Evolutionary conservation across 2,329 filamentous ascomycete species (phyloP).

Genomic region (Aspergillus hiratsukae): DNA sequence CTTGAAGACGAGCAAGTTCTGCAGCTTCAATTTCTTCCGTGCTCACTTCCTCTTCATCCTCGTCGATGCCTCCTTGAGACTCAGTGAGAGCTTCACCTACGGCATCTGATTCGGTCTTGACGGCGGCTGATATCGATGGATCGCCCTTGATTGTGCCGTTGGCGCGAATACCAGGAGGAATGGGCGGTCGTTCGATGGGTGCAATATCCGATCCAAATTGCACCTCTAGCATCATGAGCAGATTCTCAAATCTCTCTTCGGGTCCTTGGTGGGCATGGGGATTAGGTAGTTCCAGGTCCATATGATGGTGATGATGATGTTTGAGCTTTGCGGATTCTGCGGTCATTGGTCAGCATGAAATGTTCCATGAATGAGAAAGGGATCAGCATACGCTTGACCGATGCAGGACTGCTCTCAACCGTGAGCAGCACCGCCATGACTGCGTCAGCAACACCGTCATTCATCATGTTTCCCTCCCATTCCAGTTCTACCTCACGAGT

Average conservation of each 20-base stretch:
- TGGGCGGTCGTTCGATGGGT: constrained; percentile 65
- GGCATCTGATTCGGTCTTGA: constrained; percentile 14
- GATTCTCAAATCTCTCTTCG: constrained; percentile 72
- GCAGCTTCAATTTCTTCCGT: constrained; percentile 54
- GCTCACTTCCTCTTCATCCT: constrained; percentile 40
- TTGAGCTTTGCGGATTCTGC: constrained; percentile 58
- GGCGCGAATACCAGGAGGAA: constrained; percentile 20
- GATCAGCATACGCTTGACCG: constrained; percentile 71
- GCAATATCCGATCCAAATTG: constrained; percentile 87
- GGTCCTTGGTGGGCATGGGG: constrained; percentile 68
- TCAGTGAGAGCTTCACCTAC: constrained; percentile 10
- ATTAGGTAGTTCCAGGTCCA: constrained; percentile 53
- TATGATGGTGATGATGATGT: constrained; percentile 49
- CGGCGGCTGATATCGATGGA: not conserved
- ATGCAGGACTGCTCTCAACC: constrained; percentile 89
- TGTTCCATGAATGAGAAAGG: not conserved
- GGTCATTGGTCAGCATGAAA: constrained; percentile 16
- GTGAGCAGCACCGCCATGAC: constrained; percentile 89
- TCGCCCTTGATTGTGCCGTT: constrained; percentile 9
- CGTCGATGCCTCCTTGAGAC: constrained; percentile 21
- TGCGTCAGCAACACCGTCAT: constrained; percentile 96
- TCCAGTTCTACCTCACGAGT: constrained; percentile 83
- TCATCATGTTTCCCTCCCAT: constrained; percentile 97
- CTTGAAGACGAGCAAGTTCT: constrained; percentile 75
- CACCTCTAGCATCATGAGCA: constrained; percentile 94